These are phyloP conservation scores for Tillandsia fasciculata DNA, from an alignment of 176 grass and related monocot species.

Conservation along the genomic window DNA sequence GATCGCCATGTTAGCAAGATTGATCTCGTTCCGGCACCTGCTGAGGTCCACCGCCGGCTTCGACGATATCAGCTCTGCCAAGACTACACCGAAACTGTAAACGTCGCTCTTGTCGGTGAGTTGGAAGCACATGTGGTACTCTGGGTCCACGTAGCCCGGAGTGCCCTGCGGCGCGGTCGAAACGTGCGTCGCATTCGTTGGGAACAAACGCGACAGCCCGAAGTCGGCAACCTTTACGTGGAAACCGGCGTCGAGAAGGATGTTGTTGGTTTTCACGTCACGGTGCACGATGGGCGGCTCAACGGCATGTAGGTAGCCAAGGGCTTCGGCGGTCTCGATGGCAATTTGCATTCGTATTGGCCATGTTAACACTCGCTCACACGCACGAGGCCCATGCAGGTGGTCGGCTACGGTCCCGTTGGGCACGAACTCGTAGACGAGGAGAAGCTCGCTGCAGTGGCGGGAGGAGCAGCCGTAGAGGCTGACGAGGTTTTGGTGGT, in stretches of 20 bases:
- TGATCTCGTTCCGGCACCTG: background rate
- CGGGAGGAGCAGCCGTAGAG: slow-evolving; percentile 90
- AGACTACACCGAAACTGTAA: background rate
- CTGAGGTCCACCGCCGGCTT: background rate
- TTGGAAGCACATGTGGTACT: background rate
- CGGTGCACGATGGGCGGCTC: slow-evolving; percentile 80
- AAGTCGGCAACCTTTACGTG: slow-evolving; percentile 52
- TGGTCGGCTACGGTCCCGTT: slow-evolving; percentile 90
- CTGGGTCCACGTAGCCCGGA: background rate
- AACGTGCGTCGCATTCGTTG: background rate
- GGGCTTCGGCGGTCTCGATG: slow-evolving; percentile 71
- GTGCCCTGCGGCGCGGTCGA: background rate
- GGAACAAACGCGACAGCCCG: background rate
- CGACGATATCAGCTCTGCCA: background rate
- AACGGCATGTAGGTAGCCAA: slow-evolving; percentile 73
- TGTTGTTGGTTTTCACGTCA: slow-evolving; percentile 85
- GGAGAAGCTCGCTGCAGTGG: slow-evolving; percentile 65
- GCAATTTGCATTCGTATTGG: slow-evolving; percentile 59
- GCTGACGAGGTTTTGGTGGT: slow-evolving; percentile 76
- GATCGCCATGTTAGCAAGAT: background rate
- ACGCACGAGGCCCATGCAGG: slow-evolving; percentile 51
- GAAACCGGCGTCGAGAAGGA: slow-evolving; percentile 66
- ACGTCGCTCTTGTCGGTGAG: slow-evolving; percentile 3
- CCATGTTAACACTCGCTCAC: slow-evolving; percentile 52
- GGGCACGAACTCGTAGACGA: slow-evolving; percentile 84